phyloP scores from a whole-genome alignment of 1,284 basidiomycete genomes.

The Vanrija sp. region DNA sequence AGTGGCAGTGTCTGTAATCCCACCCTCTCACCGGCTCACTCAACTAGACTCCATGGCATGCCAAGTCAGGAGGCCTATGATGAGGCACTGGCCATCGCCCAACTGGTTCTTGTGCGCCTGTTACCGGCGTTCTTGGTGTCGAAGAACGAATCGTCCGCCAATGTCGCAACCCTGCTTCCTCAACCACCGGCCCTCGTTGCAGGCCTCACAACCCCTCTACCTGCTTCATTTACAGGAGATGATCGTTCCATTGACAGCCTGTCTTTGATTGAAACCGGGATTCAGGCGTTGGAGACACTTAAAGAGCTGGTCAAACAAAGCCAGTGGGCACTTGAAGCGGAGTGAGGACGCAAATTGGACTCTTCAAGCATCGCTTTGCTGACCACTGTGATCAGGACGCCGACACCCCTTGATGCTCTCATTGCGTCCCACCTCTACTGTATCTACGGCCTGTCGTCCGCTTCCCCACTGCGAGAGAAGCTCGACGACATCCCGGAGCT shows the following conservation, averaged over 20 bases:
- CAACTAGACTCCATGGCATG: slow-evolving; percentile 31
- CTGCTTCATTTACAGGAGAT: slow-evolving; percentile 40
- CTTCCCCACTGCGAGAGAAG: slow-evolving; percentile 18
- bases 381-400: slow-evolving; percentile 16
- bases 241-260: slow-evolving; percentile 22
- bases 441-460: slow-evolving; percentile 25
- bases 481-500: slow-evolving; percentile 22
- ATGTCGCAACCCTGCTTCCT: slow-evolving; percentile 23
- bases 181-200: slow-evolving; percentile 34
- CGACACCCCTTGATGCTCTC: slow-evolving; percentile 46
- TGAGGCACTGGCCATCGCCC: slow-evolving; percentile 34
- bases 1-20: not conserved
- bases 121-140: slow-evolving; percentile 32
- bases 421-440: slow-evolving; percentile 43
- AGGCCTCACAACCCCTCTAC: slow-evolving; percentile 40
- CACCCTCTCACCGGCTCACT: not conserved
- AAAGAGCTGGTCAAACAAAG: slow-evolving; percentile 9
- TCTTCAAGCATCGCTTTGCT: not conserved
- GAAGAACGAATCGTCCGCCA: not conserved
- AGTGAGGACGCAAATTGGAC: slow-evolving; percentile 19
- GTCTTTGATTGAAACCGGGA: slow-evolving; percentile 21
- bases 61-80: slow-evolving; percentile 38
- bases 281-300: slow-evolving; percentile 30
- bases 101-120: slow-evolving; percentile 30
- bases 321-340: slow-evolving; percentile 34